Evolutionary conservation across 192 early-diverging fungal genomes (phyloP).

Genomic region (Podila epicladia): DNA sequence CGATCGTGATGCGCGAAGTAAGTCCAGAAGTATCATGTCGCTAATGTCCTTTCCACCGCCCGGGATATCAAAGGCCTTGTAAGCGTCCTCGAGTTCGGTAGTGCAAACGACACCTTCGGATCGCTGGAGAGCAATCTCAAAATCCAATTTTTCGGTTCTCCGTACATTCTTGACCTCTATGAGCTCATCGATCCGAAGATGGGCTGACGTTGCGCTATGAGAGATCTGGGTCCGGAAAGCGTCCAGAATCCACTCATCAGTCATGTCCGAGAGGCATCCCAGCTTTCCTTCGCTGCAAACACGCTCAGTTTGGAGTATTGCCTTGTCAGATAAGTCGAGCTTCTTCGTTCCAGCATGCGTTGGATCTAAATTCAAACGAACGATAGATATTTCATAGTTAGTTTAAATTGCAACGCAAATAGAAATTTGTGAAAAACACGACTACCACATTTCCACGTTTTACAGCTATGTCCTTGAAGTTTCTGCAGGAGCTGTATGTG

Average conservation of each 20-base stretch:
- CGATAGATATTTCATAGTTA: too few species aligned
- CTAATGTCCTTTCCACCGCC: conserved; percentile 40
- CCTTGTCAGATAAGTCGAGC: conserved; percentile 6
- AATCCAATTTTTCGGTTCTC: conserved; percentile 46
- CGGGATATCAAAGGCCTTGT: conserved; percentile 52
- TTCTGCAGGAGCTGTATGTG: too few species aligned
- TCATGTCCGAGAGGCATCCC: conserved; percentile 49
- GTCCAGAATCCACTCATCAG: conserved; percentile 60
- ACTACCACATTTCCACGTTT: too few species aligned
- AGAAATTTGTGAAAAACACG: too few species aligned
- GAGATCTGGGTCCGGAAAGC: conserved; percentile 55
- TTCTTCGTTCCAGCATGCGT: neutral
- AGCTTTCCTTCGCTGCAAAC: conserved; percentile 8
- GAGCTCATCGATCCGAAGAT: conserved; percentile 58
- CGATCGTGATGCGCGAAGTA: conserved; percentile 31
- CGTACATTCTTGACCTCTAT: conserved; percentile 45
- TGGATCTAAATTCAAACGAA: too few species aligned
- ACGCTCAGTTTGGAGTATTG: conserved; percentile 4
- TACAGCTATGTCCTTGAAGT: too few species aligned
- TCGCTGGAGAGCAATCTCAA: conserved; percentile 59
- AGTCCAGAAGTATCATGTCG: conserved; percentile 45
- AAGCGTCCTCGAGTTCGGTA: conserved; percentile 54
- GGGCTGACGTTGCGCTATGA: conserved; percentile 52
- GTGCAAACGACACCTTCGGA: conserved; percentile 62
- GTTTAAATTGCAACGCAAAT: too few species aligned